Conservation (phyloP, 139 green algal species). For the Diplosphaera chodatii region DNA sequence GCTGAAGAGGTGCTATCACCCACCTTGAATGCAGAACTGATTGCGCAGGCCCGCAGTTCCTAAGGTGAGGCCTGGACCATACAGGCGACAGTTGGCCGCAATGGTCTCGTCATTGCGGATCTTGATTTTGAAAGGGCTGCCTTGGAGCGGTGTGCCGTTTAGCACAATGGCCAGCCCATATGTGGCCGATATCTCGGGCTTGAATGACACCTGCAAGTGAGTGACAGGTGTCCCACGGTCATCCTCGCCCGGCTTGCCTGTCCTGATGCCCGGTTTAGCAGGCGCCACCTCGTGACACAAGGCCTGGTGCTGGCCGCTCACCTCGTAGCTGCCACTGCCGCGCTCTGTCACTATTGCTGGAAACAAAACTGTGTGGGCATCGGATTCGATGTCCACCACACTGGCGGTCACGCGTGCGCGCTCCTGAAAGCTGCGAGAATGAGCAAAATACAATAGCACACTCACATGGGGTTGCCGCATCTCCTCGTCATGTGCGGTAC, state of each 20-base stretch:
- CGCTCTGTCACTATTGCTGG: slow-evolving; percentile 4
- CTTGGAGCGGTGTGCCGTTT: slow-evolving; percentile 8
- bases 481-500: not conserved
- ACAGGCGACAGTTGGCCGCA: slow-evolving; percentile 15
- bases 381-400: slow-evolving; percentile 10
- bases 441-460: not conserved
- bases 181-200: slow-evolving; percentile 10
- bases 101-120: slow-evolving; percentile 20
- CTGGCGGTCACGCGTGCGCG: slow-evolving; percentile 3
- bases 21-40: slow-evolving; percentile 16
- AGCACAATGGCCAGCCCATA: slow-evolving; percentile 14
- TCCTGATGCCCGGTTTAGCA: too few species aligned
- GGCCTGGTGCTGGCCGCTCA: not conserved
- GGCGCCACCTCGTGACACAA: too few species aligned
- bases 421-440: slow-evolving; percentile 1
- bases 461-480: too few species aligned
- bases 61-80: slow-evolving; percentile 11
- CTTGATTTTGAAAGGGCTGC: slow-evolving; percentile 14
- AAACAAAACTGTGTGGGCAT: slow-evolving; percentile 8
- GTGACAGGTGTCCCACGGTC: too few species aligned
- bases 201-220: slow-evolving; percentile 16
- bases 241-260: too few species aligned
- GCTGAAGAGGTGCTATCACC: not conserved
- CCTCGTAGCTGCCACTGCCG: not conserved
- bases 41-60: slow-evolving; percentile 4